A percentile compares a stretch with the other conserved stretches of the same genome.
Conservation (phyloP, 2,329 filamentous ascomycete species). For the Phaeophleospora eucalypticola region DNA sequence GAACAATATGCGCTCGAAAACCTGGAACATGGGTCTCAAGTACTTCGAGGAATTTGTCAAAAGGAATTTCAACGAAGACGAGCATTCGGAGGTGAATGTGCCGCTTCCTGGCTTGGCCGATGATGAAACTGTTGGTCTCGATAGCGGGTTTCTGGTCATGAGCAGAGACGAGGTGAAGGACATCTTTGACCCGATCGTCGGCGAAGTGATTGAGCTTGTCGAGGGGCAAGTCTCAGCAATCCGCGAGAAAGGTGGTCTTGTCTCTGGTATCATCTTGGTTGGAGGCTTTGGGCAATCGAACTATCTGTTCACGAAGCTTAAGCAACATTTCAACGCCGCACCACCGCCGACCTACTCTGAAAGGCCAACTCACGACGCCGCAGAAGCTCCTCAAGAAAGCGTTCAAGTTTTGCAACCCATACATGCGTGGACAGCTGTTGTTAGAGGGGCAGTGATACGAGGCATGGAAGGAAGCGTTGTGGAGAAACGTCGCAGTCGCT, state of each 20-base stretch:
- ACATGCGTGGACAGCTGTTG: slow-evolving; percentile 77
- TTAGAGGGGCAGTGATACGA: slow-evolving; percentile 69
- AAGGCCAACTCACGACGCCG: slow-evolving; percentile 61
- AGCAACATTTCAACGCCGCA: slow-evolving; percentile 57
- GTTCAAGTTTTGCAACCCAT: slow-evolving; percentile 79
- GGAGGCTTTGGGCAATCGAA: slow-evolving; percentile 73
- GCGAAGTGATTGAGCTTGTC: slow-evolving; percentile 54
- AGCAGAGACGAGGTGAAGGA: slow-evolving; percentile 63
- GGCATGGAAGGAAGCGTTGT: slow-evolving; percentile 77
- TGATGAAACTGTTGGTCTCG: slow-evolving; percentile 68
- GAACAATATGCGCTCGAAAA: slow-evolving; percentile 72
- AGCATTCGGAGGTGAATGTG: slow-evolving; percentile 63
- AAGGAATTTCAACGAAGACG: slow-evolving; percentile 73
- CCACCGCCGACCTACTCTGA: slow-evolving; percentile 61
- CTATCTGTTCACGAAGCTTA: slow-evolving; percentile 67
- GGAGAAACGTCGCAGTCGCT: slow-evolving; percentile 66
- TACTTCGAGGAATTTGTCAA: slow-evolving; percentile 86
- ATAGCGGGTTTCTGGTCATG: slow-evolving; percentile 73
- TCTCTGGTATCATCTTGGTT: slow-evolving; percentile 70
- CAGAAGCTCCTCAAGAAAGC: slow-evolving; percentile 43
- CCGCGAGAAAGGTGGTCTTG: slow-evolving; percentile 36
- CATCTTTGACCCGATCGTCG: slow-evolving; percentile 66
- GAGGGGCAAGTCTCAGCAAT: slow-evolving; percentile 44
- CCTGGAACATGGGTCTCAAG: slow-evolving; percentile 66
- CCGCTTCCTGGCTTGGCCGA: slow-evolving; percentile 71